A percentile compares a stretch with the other conserved stretches of the same genome.
phyloP scores from a whole-genome alignment of 2,329 filamentous ascomycete genomes.

The Alternaria brassicicola region DNA sequence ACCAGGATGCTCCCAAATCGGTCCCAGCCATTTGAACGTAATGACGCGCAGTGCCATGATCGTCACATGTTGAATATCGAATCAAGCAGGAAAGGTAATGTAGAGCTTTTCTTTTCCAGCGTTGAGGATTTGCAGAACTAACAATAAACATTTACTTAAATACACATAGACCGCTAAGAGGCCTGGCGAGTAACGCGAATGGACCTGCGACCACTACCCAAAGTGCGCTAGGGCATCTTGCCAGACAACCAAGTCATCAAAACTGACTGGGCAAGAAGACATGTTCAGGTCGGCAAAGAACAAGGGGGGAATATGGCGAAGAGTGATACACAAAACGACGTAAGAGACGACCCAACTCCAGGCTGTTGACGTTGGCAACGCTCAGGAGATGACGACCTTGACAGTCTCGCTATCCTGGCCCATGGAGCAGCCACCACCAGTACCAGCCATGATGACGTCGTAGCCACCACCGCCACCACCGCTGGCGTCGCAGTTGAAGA shows the following conservation, averaged over 20 bases:
- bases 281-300: constrained; percentile 24
- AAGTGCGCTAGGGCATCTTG: constrained; percentile 27
- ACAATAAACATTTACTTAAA: constrained; percentile 38
- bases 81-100: neutral
- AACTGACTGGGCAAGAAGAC: constrained; percentile 18
- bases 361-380: constrained; percentile 4
- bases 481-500: constrained; percentile 45
- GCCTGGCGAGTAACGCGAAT: constrained; percentile 19
- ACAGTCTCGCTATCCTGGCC: constrained; percentile 32
- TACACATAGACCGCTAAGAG: constrained; percentile 29
- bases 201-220: constrained; percentile 27
- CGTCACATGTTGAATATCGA: neutral
- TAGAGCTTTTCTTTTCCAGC: constrained; percentile 6
- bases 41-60: neutral
- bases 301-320: constrained; percentile 29
- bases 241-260: constrained; percentile 6
- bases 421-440: constrained; percentile 44
- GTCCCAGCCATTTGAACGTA: neutral
- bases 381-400: constrained; percentile 34
- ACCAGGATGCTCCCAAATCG: neutral
- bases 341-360: constrained; percentile 20
- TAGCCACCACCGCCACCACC: constrained; percentile 38
- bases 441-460: constrained; percentile 34
- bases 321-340: constrained; percentile 22
- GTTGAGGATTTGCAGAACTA: constrained; percentile 15